phyloP scores from a whole-genome alignment of 2,329 filamentous ascomycete species.

The Macrophomina tecta region DNA sequence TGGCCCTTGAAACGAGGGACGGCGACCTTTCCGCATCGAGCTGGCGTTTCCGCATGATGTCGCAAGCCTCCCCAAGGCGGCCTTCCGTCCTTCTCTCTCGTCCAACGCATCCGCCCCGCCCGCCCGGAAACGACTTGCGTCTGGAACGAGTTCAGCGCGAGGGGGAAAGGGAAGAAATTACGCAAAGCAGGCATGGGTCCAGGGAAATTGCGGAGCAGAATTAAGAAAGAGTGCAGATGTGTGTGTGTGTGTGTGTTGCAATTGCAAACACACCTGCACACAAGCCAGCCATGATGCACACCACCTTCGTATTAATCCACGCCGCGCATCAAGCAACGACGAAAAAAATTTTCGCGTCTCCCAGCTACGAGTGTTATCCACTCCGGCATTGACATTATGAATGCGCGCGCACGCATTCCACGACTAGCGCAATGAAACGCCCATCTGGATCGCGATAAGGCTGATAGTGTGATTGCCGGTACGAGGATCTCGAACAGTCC shows the following conservation, averaged over 20 bases:
- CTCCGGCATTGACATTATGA: not conserved
- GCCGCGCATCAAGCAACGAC: not conserved
- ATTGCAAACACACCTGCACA: not conserved
- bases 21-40: constrained; percentile 21
- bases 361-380: not conserved
- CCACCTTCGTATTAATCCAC: not conserved
- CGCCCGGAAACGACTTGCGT: constrained; percentile 1
- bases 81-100: not conserved
- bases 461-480: constrained; percentile 10
- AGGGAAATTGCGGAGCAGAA: not conserved
- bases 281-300: not conserved
- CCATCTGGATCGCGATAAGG: constrained; percentile 21
- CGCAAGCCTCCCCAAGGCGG: not conserved
- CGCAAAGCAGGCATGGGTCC: not conserved
- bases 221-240: too few relatives aligned
- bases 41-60: constrained; percentile 17
- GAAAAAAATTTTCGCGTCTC: not conserved
- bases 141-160: not conserved
- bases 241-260: not conserved
- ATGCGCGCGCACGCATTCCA: not conserved
- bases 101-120: not conserved
- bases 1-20: constrained; percentile 1
- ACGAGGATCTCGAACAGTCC: constrained; percentile 15
- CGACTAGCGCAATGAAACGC: not conserved
- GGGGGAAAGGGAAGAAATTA: not conserved